A percentile compares a stretch with the other conserved stretches of the same genome.
Conservation (phyloP, 2,329 filamentous ascomycete genomes). For the Aspergillus sp. region DNA sequence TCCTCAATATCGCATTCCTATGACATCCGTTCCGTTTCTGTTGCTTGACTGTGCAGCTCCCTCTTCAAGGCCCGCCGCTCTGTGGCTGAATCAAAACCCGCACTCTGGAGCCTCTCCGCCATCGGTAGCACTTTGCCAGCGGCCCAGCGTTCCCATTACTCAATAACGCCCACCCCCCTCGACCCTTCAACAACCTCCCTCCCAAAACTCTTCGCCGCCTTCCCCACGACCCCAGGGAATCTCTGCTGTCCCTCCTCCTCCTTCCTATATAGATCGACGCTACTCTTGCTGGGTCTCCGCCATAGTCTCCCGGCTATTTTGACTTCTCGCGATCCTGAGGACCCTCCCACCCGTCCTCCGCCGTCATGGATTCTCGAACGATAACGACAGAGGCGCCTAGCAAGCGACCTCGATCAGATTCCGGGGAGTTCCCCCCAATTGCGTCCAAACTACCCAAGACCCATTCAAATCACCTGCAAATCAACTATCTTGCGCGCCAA, state of each 20-base stretch:
- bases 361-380: conserved; percentile 35
- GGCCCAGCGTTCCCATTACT: conserved; percentile 15
- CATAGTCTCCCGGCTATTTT: neutral
- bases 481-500: conserved; percentile 67
- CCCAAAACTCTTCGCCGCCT: neutral
- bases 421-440: conserved; percentile 38
- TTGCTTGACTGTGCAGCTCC: conserved; percentile 11
- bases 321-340: conserved; percentile 1
- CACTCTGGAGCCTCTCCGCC: conserved; percentile 25
- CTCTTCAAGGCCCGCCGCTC: conserved; percentile 13
- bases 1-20: conserved; percentile 12
- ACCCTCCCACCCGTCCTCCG: neutral
- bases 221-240: neutral
- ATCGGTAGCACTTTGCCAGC: conserved; percentile 21
- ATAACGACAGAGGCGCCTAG: conserved; percentile 38
- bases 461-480: conserved; percentile 60
- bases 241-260: neutral
- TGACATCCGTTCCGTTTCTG: conserved; percentile 4
- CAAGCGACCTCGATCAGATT: conserved; percentile 49
- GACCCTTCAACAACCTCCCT: conserved; percentile 9
- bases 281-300: neutral
- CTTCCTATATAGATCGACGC: neutral
- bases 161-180: conserved; percentile 11
- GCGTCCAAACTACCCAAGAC: conserved; percentile 56
- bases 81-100: conserved; percentile 21